Base-by-base conservation (phyloP, 495 filamentous ascomycete species). In the Daldinia decipiens region DNA sequence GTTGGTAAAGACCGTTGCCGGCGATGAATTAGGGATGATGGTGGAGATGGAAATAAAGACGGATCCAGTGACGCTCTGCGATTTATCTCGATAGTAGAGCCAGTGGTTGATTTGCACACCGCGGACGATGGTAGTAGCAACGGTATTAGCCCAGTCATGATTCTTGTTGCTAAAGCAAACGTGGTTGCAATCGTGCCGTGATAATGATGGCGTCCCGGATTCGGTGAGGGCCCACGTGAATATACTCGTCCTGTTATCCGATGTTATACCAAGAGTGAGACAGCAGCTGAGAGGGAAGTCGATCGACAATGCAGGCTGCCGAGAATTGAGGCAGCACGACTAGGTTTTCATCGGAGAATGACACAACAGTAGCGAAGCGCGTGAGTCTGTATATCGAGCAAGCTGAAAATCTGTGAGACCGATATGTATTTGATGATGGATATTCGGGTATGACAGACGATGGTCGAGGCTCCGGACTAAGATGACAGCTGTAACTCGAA, bases 1-100 rank as follows among this genome's bases (percentile, higher is more conserved):
- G 70, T 52, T 12, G 70, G 75, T 31, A 74, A 31, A 24, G 73
- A 76, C 43, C 72, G 70, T 61, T 76, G 75, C 27, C 75, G 73
- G 29, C 55, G 62, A 29, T 76, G 70, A 19, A 63, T 11, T 27
- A 62, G 55, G 1, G 65, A 62, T n/a, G 52, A 4, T 12, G 66
- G 40, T 13, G 31, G n/a, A 27, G 69, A 39, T 19, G 21, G 15
- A 51, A 32, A 26, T 17, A 36, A 47, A 45, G 45, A 31, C 3
- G 40, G 51, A 19, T 36, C 24, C n/a, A 67, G 27, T 19, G 65
- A 68, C 6, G 61, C 61, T 40, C 67, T 62, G 32, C 67, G 64
- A 17, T 55, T 53, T 2, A 63, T 47, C 39, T 70, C 67, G n/a
- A 24, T 21, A 43, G 62, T 53, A 34, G 32, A 52, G 21, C 13